Evolutionary conservation across 2,329 filamentous ascomycete species (phyloP).

Genomic region (Ascochyta fabae): DNA sequence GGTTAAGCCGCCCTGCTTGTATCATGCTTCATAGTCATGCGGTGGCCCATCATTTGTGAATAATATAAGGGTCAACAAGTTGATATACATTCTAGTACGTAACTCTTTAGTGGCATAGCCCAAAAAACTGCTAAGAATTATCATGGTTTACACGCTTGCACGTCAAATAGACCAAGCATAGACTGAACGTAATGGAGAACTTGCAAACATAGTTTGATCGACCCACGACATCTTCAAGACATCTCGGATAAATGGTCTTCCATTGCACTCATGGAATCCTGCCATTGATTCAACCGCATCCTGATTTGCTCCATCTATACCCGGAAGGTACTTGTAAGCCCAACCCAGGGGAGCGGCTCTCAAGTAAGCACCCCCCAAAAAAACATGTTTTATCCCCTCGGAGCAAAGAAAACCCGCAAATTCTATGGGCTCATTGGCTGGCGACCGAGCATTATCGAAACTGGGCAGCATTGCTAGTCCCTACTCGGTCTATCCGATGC

Average conservation of each 20-base stretch:
- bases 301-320: not conserved
- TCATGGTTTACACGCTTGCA: too few species aligned
- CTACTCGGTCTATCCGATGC: slow-evolving; percentile 2
- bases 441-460: not conserved
- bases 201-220: not conserved
- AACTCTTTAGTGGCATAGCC: not conserved
- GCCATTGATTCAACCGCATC: not conserved
- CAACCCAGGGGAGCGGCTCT: slow-evolving; percentile 2
- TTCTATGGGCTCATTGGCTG: slow-evolving; percentile 2
- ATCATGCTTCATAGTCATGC: not conserved
- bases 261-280: not conserved
- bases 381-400: slow-evolving; percentile 3
- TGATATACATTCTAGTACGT: not conserved
- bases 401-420: not conserved
- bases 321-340: not conserved
- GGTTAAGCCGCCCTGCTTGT: not conserved
- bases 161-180: not conserved
- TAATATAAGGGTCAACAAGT: not conserved
- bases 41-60: not conserved
- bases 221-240: not conserved
- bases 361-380: slow-evolving; percentile 21
- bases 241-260: not conserved
- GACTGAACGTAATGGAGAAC: not conserved
- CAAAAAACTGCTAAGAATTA: too few species aligned
- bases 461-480: slow-evolving; percentile 1